Conservation (phyloP, 1,284 basidiomycete genomes). For the Tylopilus microsporus region DNA sequence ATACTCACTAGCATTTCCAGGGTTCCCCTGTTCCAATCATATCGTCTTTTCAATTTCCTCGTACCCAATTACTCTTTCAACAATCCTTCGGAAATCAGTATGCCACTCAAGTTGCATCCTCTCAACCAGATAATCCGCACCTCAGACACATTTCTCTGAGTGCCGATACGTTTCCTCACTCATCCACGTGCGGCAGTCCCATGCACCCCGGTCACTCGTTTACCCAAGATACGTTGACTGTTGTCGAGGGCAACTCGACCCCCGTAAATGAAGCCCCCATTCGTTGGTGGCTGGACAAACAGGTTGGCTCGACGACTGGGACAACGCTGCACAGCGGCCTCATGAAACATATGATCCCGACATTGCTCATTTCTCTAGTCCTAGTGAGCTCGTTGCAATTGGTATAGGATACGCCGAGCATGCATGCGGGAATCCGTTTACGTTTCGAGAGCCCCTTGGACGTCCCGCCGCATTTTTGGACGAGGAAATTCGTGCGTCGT, state of each 20-base stretch:
- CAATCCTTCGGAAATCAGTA: conserved; percentile 12
- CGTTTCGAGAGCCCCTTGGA: conserved; percentile 3
- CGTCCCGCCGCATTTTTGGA: conserved; percentile 17
- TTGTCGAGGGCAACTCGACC: not conserved
- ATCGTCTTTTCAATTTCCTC: conserved; percentile 9
- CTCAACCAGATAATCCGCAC: not conserved
- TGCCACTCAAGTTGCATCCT: not conserved
- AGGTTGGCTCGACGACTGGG: conserved; percentile 23
- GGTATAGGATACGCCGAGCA: not conserved
- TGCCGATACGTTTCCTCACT: not conserved
- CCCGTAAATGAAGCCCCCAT: conserved; percentile 20
- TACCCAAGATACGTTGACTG: not conserved
- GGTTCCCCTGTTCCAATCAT: not conserved
- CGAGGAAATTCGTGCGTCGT: conserved; percentile 23
- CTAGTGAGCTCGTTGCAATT: not conserved
- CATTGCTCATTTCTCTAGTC: not conserved
- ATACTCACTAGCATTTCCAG: conserved; percentile 7
- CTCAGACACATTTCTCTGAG: too few species aligned
- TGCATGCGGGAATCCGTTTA: not conserved
- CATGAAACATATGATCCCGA: not conserved
- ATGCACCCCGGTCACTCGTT: not conserved
- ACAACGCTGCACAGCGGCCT: not conserved
- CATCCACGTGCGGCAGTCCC: not conserved
- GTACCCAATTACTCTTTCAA: conserved; percentile 21
- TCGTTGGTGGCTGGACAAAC: conserved; percentile 19